These are phyloP conservation scores for Tuctoria greenei DNA, from an alignment of 176 grass and related monocot species.

Conservation along the genomic window DNA sequence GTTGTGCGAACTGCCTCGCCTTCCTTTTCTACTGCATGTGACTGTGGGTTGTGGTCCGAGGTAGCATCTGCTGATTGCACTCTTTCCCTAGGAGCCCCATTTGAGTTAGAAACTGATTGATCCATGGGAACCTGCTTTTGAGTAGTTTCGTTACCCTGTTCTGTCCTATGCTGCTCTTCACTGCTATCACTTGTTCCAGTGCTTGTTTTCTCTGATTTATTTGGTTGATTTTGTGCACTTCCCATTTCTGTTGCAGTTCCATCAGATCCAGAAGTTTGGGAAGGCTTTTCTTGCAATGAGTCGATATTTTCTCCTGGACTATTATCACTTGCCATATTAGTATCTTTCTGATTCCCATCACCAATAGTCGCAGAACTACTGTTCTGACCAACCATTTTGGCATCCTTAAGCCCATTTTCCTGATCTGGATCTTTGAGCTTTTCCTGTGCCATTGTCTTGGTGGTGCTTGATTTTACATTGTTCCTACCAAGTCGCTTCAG, in stretches of 20 bases:
- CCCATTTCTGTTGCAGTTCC: conserved; percentile 43
- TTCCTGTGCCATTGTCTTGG: conserved; percentile 49
- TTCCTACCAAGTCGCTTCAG: conserved; percentile 56
- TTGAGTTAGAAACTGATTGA: conserved; percentile 42
- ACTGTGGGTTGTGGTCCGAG: conserved; percentile 38
- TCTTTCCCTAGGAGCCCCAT: conserved; percentile 26
- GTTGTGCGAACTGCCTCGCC: conserved; percentile 32
- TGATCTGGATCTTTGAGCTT: conserved; percentile 46
- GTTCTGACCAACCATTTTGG: conserved; percentile 43
- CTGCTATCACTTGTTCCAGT: conserved; percentile 33
- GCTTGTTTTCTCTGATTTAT: conserved; percentile 45
- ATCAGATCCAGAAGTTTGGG: conserved; percentile 43
- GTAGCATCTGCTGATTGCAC: conserved; percentile 38
- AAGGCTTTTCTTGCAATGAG: conserved; percentile 35
- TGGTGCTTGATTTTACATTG: conserved; percentile 37
- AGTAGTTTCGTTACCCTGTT: conserved; percentile 26
- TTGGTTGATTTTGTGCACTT: conserved; percentile 40
- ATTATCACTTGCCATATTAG: conserved; percentile 35
- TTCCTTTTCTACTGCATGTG: conserved; percentile 41
- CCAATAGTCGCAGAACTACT: conserved; percentile 26
- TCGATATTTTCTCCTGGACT: conserved; percentile 42
- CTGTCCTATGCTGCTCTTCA: conserved; percentile 34
- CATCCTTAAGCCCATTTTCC: conserved; percentile 41
- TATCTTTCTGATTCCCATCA: conserved; percentile 39
- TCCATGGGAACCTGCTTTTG: conserved; percentile 48